Evolutionary conservation across 2,329 filamentous ascomycete species (phyloP).

Genomic region (Verticillium nubilum): DNA sequence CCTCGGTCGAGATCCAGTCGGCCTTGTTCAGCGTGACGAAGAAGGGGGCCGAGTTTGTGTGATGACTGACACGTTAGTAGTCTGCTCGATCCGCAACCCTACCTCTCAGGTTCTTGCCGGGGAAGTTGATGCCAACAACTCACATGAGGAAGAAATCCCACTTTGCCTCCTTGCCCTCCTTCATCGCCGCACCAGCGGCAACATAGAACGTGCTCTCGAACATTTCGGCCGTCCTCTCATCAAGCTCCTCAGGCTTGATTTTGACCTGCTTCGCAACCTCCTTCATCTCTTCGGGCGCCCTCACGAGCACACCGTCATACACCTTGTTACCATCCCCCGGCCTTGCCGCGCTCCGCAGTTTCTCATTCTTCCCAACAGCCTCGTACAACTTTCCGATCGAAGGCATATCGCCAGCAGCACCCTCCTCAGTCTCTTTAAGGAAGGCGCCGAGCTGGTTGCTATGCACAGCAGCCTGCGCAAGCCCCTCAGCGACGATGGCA

Average conservation of each 20-base stretch:
- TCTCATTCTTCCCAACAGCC: slow-evolving; percentile 49
- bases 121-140: too few relatives aligned
- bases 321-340: slow-evolving; percentile 57
- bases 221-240: slow-evolving; percentile 56
- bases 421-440: slow-evolving; percentile 48
- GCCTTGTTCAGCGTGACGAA: slow-evolving; percentile 63
- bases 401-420: slow-evolving; percentile 26
- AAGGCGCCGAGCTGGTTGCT: slow-evolving; percentile 47
- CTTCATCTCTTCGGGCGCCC: slow-evolving; percentile 60
- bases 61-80: slow-evolving; percentile 56
- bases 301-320: slow-evolving; percentile 60
- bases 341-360: slow-evolving; percentile 47
- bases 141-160: slow-evolving; percentile 74
- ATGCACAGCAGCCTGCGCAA: slow-evolving; percentile 74
- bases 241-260: slow-evolving; percentile 51
- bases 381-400: slow-evolving; percentile 56
- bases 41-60: slow-evolving; percentile 65
- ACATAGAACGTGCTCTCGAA: slow-evolving; percentile 55
- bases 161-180: slow-evolving; percentile 59
- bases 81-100: too few relatives aligned
- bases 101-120: too few relatives aligned
- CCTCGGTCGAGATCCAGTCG: slow-evolving; percentile 52
- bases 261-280: slow-evolving; percentile 53
- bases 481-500: slow-evolving; percentile 71
- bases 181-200: slow-evolving; percentile 51